Evolutionary conservation across 345 rosid species (phyloP), one percentile per base, ranked within the genome.

Genomic region (Nephelium lappaceum): DNA sequence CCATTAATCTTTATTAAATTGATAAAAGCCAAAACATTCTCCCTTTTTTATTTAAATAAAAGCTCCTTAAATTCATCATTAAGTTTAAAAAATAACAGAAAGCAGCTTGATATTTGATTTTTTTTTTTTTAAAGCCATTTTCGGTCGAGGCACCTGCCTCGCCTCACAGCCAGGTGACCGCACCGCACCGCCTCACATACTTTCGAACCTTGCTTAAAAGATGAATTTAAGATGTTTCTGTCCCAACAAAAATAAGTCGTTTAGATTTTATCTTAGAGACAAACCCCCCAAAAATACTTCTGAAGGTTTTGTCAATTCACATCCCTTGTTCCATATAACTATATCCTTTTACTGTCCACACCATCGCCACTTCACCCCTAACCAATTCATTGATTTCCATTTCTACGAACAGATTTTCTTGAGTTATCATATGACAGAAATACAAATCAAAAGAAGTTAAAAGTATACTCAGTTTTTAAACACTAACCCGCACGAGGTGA

Each of bases 401-500:
- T 11, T 45, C 25, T 55, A 8, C 6, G 27, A 11, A 38, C n/a
- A 1, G 27, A 36, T 0, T 71, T 51, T 25, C 31, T 10, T 23
- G 3, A 18, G 1, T 5, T 19, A 39, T 6, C 10, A 12, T 11
- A 16, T 57, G 31, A 58, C 36, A 72, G 51, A 61, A 53, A 21
- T 49, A 25, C 58, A 63, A 55, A 70, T 47, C 19, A 6, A 42
- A 65, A 42, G 51, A 31, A n/a, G 7, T 11, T 2, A 61, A 16
- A 36, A 74, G 18, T 23, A 61, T 69, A 23, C 38, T 21, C 53
- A 69, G 2, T 7, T 31, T 53, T 19, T 27, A 19, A 57, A 39
- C 42, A 76, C 58, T 61, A 87, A 92, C 98, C 99, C 81, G 95
- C 95, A 24, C 93, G 96, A 66, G 98, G 98, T 70, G 99, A 97